phyloP scores from a whole-genome alignment of 2,329 filamentous ascomycete species.

The Dothideomycetes sp. region DNA sequence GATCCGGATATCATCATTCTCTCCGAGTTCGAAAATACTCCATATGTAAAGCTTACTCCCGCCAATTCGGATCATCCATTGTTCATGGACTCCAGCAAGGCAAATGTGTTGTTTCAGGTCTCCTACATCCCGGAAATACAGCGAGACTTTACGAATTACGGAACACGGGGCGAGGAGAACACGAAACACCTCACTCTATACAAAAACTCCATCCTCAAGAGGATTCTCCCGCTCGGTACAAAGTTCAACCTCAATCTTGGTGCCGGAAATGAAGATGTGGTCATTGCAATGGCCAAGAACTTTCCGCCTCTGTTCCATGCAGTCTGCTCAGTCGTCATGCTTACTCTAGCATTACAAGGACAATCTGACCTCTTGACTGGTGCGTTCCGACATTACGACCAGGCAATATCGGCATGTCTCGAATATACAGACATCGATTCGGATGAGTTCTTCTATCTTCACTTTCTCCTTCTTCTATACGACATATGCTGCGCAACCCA shows the following conservation, averaged over 20 bases:
- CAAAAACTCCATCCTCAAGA: slow-evolving; percentile 6
- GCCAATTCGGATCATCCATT: neutral
- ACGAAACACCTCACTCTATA: slow-evolving; percentile 5
- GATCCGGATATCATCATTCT: slow-evolving; percentile 4
- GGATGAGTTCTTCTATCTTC: slow-evolving; percentile 2
- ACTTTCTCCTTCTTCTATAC: slow-evolving; percentile 4
- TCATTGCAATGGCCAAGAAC: slow-evolving; percentile 3
- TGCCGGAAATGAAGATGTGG: slow-evolving; percentile 5
- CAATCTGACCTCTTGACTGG: slow-evolving; percentile 10
- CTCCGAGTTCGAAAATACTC: slow-evolving; percentile 7
- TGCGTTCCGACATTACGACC: slow-evolving; percentile 5
- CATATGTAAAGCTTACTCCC: neutral
- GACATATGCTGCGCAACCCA: slow-evolving; percentile 7
- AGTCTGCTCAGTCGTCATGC: slow-evolving; percentile 4
- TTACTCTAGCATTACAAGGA: slow-evolving; percentile 1
- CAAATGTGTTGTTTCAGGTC: neutral
- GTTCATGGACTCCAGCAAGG: neutral
- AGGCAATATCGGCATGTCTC: slow-evolving; percentile 7
- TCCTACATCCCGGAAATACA: neutral
- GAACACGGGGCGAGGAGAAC: slow-evolving; percentile 2
- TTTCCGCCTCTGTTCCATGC: slow-evolving; percentile 6
- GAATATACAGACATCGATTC: slow-evolving; percentile 23
- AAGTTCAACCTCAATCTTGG: slow-evolving; percentile 8
- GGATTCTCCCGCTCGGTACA: slow-evolving; percentile 9
- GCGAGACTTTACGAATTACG: slow-evolving; percentile 3